Evolutionary conservation across 441 rosid species (phyloP).

Genomic region (Flueggea neowawraea): DNA sequence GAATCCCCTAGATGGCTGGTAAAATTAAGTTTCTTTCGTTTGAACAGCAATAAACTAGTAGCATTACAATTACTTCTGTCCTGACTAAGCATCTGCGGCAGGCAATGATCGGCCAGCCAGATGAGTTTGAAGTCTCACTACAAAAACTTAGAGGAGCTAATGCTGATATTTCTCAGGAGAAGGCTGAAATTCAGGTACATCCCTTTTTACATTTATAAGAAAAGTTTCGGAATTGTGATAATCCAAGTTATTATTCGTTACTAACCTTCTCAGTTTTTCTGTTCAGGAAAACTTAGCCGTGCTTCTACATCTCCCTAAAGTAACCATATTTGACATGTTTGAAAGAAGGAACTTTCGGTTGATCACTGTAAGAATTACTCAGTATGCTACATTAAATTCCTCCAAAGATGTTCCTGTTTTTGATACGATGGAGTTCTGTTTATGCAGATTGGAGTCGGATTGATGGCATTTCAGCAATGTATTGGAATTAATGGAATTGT

Average conservation of each 20-base stretch:
- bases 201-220: background rate
- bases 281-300: conserved; percentile 41
- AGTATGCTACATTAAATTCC: too few relatives aligned
- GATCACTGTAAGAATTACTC: conserved; percentile 46
- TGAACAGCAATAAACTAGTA: background rate
- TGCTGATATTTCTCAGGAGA: conserved; percentile 63
- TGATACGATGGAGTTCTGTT: conserved; percentile 8
- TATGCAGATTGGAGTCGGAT: conserved; percentile 74
- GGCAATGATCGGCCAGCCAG: conserved; percentile 66
- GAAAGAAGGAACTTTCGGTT: conserved; percentile 57
- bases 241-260: background rate
- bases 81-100: conserved; percentile 9
- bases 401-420: background rate
- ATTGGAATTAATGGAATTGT: conserved; percentile 78
- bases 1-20: conserved; percentile 99
- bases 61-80: background rate
- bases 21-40: conserved; percentile 8
- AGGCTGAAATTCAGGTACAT: conserved; percentile 63
- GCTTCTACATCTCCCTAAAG: conserved; percentile 60
- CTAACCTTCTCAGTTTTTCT: conserved; percentile 11
- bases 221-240: background rate
- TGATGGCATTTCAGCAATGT: conserved; percentile 86
- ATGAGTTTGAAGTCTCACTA: conserved; percentile 57
- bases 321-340: conserved; percentile 54
- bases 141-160: conserved; percentile 62